Conservation (phyloP, 140 eudicot genomes). For the Flaveria floridana region DNA sequence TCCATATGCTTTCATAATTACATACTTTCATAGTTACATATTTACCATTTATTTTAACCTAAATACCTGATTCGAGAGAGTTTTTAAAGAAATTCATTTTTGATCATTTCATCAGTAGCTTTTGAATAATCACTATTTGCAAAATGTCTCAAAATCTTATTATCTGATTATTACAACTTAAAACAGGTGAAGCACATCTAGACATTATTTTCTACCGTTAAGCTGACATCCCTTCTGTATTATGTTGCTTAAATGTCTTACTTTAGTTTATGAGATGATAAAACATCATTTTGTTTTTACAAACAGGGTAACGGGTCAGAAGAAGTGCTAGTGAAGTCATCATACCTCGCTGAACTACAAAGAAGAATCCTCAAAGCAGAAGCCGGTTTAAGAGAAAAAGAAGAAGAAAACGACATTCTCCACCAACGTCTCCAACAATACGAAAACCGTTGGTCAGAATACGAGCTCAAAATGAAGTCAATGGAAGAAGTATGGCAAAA, state of each 20-base stretch:
- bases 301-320: constrained; percentile 74
- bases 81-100: neutral
- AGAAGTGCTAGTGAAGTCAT: constrained; percentile 77
- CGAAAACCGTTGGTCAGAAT: constrained; percentile 93
- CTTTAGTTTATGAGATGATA: constrained; percentile 12
- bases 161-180: neutral
- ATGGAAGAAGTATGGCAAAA: constrained; percentile 99
- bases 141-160: neutral
- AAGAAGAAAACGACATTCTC: constrained; percentile 84
- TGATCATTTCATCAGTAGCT: neutral
- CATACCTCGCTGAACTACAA: constrained; percentile 89
- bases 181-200: neutral
- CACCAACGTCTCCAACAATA: constrained; percentile 88
- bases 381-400: constrained; percentile 81
- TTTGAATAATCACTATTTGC: neutral
- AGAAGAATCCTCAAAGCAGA: constrained; percentile 91
- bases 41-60: too few species aligned
- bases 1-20: too few species aligned
- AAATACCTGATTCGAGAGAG: too few species aligned
- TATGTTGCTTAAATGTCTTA: neutral
- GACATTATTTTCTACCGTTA: neutral
- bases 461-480: constrained; percentile 90
- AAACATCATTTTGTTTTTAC: constrained; percentile 6
- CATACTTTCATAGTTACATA: too few species aligned
- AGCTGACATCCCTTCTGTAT: neutral